These are phyloP conservation scores for Globisporangium abappressorium DNA, from an alignment of 352 stramenopile genomes.

Conservation along the genomic window DNA sequence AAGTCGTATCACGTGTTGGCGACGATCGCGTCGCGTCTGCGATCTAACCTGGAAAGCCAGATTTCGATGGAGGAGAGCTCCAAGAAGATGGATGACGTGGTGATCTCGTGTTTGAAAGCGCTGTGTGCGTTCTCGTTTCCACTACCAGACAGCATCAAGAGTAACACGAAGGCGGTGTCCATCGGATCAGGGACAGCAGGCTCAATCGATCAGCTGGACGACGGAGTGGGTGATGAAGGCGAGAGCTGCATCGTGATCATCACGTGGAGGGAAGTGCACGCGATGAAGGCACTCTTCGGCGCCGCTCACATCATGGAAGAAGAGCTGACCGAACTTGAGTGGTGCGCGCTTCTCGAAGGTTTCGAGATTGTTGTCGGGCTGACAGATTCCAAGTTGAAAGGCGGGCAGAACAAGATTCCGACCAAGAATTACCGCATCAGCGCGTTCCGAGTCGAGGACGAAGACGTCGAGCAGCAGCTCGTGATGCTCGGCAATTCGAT, in stretches of 20 bases:
- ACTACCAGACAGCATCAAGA: slow-evolving; percentile 58
- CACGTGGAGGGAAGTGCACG: slow-evolving; percentile 82
- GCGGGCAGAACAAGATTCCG: slow-evolving; percentile 67
- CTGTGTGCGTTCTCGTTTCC: slow-evolving; percentile 82
- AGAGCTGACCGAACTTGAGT: slow-evolving; percentile 72
- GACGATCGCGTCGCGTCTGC: slow-evolving; percentile 66
- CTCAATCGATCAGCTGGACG: slow-evolving; percentile 32
- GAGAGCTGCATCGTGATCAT: slow-evolving; percentile 64
- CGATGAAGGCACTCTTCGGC: slow-evolving; percentile 86
- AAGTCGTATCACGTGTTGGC: slow-evolving; percentile 84
- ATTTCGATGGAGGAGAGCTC: slow-evolving; percentile 32
- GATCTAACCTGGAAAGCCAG: slow-evolving; percentile 45
- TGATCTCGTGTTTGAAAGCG: slow-evolving; percentile 64
- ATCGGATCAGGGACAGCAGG: slow-evolving; percentile 21
- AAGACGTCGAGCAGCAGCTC: slow-evolving; percentile 86
- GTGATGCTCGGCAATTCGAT: slow-evolving; percentile 85
- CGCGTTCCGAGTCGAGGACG: slow-evolving; percentile 73
- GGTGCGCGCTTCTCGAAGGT: slow-evolving; percentile 68
- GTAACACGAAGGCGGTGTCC: slow-evolving; percentile 31
- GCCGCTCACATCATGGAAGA: slow-evolving; percentile 86
- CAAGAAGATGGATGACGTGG: slow-evolving; percentile 73
- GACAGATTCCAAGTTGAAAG: slow-evolving; percentile 68
- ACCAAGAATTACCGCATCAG: slow-evolving; percentile 74
- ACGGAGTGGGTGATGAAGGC: slow-evolving; percentile 45
- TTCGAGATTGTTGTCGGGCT: slow-evolving; percentile 83